Base-by-base conservation (phyloP, 305 asterid genomes). In the Nicotiana rustica region DNA sequence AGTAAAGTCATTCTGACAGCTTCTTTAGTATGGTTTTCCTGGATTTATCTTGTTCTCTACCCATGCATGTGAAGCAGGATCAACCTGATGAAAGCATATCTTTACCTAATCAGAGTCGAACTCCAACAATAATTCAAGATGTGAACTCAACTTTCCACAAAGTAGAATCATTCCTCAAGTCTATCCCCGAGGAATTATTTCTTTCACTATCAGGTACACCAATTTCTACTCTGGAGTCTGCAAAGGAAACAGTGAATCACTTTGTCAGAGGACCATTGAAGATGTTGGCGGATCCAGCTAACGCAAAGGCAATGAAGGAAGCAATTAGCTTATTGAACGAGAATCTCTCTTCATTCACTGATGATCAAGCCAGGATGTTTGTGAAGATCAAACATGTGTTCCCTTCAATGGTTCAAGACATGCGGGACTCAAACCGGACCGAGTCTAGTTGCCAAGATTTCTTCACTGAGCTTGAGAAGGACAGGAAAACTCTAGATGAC, bases 151-250 rank as follows among this genome's bases (percentile, higher is more conserved):
- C 73, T 66, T 66, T 66, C 6, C 47, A 31, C 47, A 66, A 14
- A 66, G 73, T 66, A 66, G 47, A 66, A 66, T 66, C 73, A 66
- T 66, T 66, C 73, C 73, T 66, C 9, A 66, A 14, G 47, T 66
- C 73, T 66, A 66, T 66, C 73, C 73, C 73, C 1, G 38, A 66
- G 73, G 47, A 31, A 14, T 19, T 5, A 14, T 55, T 66, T 66
- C 47, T 9, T 66, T 66, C 47, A 14, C 47, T 31, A 66, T 66
- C 47, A 66, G 21, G 73, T 31, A 33, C 47, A 6, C 73, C 47
- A 66, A 66, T 31, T 66, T 66, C 44, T 66, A 66, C 33, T 66
- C 13, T 66, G 12, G 21, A 66, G 47, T 66, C 73, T 66, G 73
- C 73, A 31, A 15, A 66, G 21, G 47, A 66, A 66, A 66, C 18